phyloP scores from a whole-genome alignment of 1,284 basidiomycete species.

The Cutaneotrichosporon cyanovorans region DNA sequence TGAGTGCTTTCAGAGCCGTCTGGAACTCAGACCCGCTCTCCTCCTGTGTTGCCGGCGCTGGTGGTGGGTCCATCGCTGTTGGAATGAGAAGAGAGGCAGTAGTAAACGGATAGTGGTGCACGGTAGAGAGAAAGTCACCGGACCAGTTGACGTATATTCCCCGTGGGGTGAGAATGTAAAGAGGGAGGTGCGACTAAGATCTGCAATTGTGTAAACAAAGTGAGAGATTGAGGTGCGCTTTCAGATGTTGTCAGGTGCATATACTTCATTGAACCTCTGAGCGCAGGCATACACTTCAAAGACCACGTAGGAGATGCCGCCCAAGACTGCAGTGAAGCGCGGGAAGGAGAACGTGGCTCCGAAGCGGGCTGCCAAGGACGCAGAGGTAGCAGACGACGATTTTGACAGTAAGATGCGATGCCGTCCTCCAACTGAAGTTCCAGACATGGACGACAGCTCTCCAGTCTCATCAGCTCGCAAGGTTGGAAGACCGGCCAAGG shows the following conservation, averaged over 20 bases:
- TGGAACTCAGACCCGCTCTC: constrained; percentile 12
- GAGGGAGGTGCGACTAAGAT: background rate
- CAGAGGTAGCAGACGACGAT: constrained; percentile 1
- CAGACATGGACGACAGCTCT: constrained; percentile 2
- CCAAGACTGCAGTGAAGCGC: constrained; percentile 4
- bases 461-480: constrained; percentile 2
- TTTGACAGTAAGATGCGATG: constrained; percentile 6
- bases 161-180: background rate
- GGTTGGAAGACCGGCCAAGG: constrained; percentile 1
- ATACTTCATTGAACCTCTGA: too few species aligned
- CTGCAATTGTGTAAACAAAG: background rate
- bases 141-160: constrained; percentile 7
- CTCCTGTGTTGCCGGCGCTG: background rate
- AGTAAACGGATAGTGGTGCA: background rate
- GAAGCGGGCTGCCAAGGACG: constrained; percentile 2
- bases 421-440: background rate
- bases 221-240: too few species aligned
- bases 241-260: too few species aligned
- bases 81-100: background rate
- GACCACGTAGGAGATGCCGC: too few species aligned
- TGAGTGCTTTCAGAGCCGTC: constrained; percentile 18
- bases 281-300: too few species aligned
- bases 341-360: constrained; percentile 14
- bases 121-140: background rate
- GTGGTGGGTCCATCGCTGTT: constrained; percentile 12